These are phyloP conservation scores for Daedalea quercina DNA, from an alignment of 768 basidiomycete species.

Conservation along the genomic window DNA sequence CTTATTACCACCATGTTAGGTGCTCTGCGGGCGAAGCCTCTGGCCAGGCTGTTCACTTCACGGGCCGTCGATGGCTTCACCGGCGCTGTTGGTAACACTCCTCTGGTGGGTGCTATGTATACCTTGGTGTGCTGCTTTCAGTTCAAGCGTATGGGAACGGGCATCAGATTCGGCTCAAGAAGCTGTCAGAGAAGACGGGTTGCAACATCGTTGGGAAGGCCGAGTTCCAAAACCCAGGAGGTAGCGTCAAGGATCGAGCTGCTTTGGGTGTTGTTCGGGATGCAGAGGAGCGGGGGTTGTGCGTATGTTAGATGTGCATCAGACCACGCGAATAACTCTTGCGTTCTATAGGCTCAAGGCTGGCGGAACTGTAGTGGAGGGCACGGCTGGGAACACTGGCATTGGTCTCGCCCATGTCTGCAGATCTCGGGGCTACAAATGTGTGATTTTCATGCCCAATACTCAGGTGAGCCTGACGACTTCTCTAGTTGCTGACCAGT, in stretches of 20 bases:
- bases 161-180: constrained; percentile 72
- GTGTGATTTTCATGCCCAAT: constrained; percentile 99
- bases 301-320: constrained; percentile 23
- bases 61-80: constrained; percentile 67
- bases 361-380: constrained; percentile 97
- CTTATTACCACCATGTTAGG: constrained; percentile 15
- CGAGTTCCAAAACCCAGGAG: constrained; percentile 97
- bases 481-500: background rate
- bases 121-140: too few relatives aligned
- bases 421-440: constrained; percentile 87
- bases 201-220: constrained; percentile 90
- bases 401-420: constrained; percentile 96
- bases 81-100: constrained; percentile 90
- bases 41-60: constrained; percentile 23
- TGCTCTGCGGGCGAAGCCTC: constrained; percentile 11
- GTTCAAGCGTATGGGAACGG: background rate
- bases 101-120: constrained; percentile 50
- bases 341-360: constrained; percentile 55
- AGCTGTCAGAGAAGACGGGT: constrained; percentile 77
- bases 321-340: background rate
- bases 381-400: constrained; percentile 97
- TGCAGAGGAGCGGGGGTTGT: constrained; percentile 82
- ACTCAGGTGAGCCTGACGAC: constrained; percentile 54
- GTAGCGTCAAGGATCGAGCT: constrained; percentile 97
- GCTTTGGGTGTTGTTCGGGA: constrained; percentile 83